Evolutionary conservation across 2,329 filamentous ascomycete species (phyloP).

Genomic region (Taxawa tesnikishii): DNA sequence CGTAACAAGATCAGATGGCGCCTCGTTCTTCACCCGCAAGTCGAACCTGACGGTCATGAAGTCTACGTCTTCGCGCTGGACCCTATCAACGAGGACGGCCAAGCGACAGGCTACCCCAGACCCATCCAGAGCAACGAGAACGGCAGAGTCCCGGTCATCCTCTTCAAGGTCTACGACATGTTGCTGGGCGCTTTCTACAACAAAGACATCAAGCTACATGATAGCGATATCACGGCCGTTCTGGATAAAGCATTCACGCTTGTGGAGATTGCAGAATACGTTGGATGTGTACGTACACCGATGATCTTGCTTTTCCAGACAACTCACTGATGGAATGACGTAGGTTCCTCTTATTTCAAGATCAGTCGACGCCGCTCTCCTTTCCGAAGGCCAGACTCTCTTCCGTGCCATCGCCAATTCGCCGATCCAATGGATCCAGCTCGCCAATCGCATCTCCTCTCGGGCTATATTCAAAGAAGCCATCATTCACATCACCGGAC

Average conservation of each 20-base stretch:
- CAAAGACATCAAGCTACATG: constrained; percentile 26
- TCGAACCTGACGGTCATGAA: constrained; percentile 3
- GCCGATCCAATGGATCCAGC: constrained; percentile 33
- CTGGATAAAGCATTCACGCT: constrained; percentile 29
- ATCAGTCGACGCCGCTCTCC: constrained; percentile 34
- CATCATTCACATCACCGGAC: constrained; percentile 30
- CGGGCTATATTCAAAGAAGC: constrained; percentile 33
- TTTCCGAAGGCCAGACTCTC: constrained; percentile 33
- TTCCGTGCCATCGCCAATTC: constrained; percentile 30
- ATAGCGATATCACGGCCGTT: constrained; percentile 24
- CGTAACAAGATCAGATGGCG: constrained; percentile 11
- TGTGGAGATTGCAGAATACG: constrained; percentile 32
- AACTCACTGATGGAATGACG: constrained; percentile 2
- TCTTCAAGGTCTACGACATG: constrained; percentile 25
- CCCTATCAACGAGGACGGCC: constrained; percentile 11
- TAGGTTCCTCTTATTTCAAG: constrained; percentile 26
- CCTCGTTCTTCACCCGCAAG: constrained; percentile 11
- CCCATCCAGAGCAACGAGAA: background rate
- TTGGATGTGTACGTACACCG: constrained; percentile 23
- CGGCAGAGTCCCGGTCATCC: background rate
- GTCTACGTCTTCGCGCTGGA: constrained; percentile 7
- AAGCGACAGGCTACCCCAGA: constrained; percentile 1
- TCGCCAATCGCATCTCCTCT: constrained; percentile 33
- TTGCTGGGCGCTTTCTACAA: constrained; percentile 37
- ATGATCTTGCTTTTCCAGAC: background rate